Conservation (phyloP, 805 yeast species). For the Hanseniaspora meyeri region DNA sequence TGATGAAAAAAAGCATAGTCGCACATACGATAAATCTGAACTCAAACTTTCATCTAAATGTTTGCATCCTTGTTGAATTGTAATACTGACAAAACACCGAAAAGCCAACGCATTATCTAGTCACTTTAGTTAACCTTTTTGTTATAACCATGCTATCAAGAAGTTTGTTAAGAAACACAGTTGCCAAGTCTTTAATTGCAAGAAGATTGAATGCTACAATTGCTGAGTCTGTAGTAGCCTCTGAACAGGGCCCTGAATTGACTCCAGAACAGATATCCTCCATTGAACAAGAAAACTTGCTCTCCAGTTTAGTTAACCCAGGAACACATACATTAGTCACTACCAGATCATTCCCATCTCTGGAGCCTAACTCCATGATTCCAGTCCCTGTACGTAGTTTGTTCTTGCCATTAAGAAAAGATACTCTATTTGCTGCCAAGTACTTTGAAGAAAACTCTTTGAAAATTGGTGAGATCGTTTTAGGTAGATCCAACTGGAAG, state of each 20-base stretch:
- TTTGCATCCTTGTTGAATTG: no score
- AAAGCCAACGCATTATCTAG: not conserved
- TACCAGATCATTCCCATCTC: constrained; percentile 72
- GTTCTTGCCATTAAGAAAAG: constrained; percentile 72
- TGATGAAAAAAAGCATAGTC: no score
- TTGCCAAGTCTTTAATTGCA: not conserved
- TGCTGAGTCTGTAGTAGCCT: not conserved
- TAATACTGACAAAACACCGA: not conserved
- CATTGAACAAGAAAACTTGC: not conserved
- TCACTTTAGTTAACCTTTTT: no score
- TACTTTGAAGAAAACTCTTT: constrained; percentile 79
- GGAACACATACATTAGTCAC: constrained; percentile 67
- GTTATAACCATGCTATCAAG: not conserved
- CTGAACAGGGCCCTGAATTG: not conserved
- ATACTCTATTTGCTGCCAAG: constrained; percentile 86
- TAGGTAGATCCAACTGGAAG: constrained; percentile 76
- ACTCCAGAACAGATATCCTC: not conserved
- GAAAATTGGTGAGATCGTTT: constrained; percentile 82
- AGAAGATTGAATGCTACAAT: constrained; percentile 7
- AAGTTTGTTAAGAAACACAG: not conserved
- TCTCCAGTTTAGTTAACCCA: constrained; percentile 33
- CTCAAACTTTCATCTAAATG: no score
- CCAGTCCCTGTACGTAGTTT: constrained; percentile 67
- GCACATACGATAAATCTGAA: no score
- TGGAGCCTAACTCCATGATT: constrained; percentile 68